phyloP scores from a whole-genome alignment of 441 rosid species.

The Oxalis stricta region DNA sequence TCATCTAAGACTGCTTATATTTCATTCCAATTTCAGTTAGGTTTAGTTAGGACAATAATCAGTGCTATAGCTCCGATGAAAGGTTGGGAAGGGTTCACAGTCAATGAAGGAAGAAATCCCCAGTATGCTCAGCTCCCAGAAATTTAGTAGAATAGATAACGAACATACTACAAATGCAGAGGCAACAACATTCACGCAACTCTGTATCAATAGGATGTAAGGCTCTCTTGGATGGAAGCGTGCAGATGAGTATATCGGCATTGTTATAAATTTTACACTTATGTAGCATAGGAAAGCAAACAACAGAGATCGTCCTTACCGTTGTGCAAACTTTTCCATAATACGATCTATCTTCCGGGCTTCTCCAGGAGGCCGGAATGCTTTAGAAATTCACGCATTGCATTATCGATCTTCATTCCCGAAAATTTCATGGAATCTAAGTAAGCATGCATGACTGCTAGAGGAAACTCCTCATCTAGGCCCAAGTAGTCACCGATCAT shows the following conservation, averaged over 20 bases:
- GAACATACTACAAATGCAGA: no score
- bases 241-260: no score
- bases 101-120: not conserved
- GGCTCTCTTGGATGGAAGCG: no score
- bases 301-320: conserved; percentile 30
- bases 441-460: conserved; percentile 98
- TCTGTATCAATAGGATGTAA: no score
- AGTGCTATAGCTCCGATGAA: no score
- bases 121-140: not conserved
- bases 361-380: conserved; percentile 98
- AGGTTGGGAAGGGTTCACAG: not conserved
- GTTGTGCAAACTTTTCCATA: conserved; percentile 98
- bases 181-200: no score
- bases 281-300: no score
- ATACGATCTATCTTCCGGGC: conserved; percentile 99
- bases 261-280: no score
- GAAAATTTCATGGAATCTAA: conserved; percentile 89
- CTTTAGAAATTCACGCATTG: conserved; percentile 95
- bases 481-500: conserved; percentile 97
- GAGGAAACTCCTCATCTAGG: conserved; percentile 95
- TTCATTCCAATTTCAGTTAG: no score
- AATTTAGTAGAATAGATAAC: not conserved
- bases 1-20: no score
- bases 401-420: conserved; percentile 80
- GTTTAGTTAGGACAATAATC: no score